phyloP scores from a whole-genome alignment of 352 stramenopile species.

The Globisporangium perplexum region DNA sequence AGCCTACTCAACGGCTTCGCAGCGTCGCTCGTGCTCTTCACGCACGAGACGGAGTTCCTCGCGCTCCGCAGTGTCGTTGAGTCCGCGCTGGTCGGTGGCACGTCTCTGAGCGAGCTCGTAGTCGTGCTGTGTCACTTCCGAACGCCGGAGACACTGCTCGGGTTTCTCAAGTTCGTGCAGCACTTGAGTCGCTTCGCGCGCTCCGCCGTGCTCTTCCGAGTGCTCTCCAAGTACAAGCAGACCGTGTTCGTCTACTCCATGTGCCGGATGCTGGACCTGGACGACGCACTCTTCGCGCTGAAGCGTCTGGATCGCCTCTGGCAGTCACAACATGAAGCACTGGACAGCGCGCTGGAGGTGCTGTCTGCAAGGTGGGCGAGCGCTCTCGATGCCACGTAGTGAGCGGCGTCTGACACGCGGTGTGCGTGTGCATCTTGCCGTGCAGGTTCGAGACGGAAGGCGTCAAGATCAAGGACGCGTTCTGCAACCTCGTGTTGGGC shows the following conservation, averaged over 20 bases:
- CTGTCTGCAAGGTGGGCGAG: slow-evolving; percentile 15
- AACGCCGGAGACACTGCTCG: slow-evolving; percentile 18
- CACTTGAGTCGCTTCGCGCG: slow-evolving; percentile 19
- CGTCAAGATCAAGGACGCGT: slow-evolving; percentile 33
- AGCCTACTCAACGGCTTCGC: slow-evolving; percentile 41
- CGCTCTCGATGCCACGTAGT: neutral
- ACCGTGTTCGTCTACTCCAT: slow-evolving; percentile 61
- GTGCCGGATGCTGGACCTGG: slow-evolving; percentile 51
- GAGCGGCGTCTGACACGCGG: too few relatives aligned
- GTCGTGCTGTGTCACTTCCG: slow-evolving; percentile 52
- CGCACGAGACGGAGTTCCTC: slow-evolving; percentile 24
- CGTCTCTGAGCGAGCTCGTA: slow-evolving; percentile 34
- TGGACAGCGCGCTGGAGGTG: slow-evolving; percentile 23
- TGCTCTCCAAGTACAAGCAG: slow-evolving; percentile 43
- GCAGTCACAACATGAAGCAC: slow-evolving; percentile 15
- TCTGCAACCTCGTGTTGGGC: slow-evolving; percentile 61
- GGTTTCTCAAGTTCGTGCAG: slow-evolving; percentile 41
- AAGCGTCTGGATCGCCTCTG: slow-evolving; percentile 56
- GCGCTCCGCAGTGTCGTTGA: slow-evolving; percentile 36
- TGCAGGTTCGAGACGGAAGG: slow-evolving; percentile 2
- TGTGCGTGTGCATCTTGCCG: neutral
- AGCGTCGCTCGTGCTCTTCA: slow-evolving; percentile 27
- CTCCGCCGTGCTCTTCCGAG: slow-evolving; percentile 39
- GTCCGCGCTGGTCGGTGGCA: slow-evolving; percentile 29
- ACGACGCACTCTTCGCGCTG: slow-evolving; percentile 60